Evolutionary conservation across 2,329 filamentous ascomycete genomes (phyloP).

Genomic region (Talaromyces rugulosus): DNA sequence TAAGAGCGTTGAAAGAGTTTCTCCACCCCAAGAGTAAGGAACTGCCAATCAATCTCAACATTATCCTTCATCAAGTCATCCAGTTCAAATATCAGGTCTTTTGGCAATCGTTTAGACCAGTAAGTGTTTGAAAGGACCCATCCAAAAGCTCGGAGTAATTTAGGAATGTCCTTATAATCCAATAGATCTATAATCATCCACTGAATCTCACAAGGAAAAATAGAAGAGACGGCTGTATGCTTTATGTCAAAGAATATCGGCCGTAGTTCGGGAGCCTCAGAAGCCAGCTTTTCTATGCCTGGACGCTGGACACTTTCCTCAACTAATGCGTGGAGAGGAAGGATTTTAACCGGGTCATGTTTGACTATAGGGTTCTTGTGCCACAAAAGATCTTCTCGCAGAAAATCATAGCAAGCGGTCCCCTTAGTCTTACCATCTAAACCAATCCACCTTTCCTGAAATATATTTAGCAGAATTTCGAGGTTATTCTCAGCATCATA

Average conservation of each 20-base stretch:
- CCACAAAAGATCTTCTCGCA: slow-evolving; percentile 1
- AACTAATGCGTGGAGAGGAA: slow-evolving; percentile 5
- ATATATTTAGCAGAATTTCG: background rate
- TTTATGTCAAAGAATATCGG: background rate
- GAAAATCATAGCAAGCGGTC: background rate
- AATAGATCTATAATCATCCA: slow-evolving; percentile 7
- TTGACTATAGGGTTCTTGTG: background rate
- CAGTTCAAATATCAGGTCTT: slow-evolving; percentile 4
- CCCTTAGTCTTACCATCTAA: background rate
- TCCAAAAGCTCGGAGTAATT: slow-evolving; percentile 3
- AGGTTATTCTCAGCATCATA: slow-evolving; percentile 3
- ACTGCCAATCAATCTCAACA: slow-evolving; percentile 7
- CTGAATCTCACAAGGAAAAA: slow-evolving; percentile 23
- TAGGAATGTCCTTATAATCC: slow-evolving; percentile 4
- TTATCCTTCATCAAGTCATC: background rate
- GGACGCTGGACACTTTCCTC: slow-evolving; percentile 8
- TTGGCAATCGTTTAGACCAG: slow-evolving; percentile 3
- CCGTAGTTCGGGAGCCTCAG: background rate
- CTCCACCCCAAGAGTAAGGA: slow-evolving; percentile 7
- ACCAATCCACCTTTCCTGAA: background rate
- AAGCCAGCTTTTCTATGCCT: background rate
- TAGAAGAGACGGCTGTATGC: slow-evolving; percentile 10
- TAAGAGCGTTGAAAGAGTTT: slow-evolving; percentile 1
- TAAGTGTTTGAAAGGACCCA: slow-evolving; percentile 4
- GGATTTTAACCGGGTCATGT: slow-evolving; percentile 7